Conservation (phyloP, 148 eudicot species). For the Dysphania ambrosioides region DNA sequence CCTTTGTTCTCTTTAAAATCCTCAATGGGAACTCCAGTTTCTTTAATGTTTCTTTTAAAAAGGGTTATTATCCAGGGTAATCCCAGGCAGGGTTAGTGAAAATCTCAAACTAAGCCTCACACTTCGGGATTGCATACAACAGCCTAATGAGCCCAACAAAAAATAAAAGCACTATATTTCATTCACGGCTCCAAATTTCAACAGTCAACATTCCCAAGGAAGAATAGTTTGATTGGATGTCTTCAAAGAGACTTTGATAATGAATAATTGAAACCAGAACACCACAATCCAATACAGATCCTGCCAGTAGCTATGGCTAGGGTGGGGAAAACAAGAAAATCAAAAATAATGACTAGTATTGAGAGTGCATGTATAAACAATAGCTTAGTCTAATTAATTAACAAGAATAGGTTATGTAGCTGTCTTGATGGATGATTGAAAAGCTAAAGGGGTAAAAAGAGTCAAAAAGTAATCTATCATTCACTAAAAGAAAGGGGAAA, state of each 20-base stretch:
- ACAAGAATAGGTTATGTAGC: neutral
- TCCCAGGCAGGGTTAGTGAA: neutral
- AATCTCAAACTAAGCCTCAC: too few species aligned
- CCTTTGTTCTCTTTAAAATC: neutral
- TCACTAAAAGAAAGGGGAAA: conserved; percentile 10
- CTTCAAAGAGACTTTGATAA: neutral
- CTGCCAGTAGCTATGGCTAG: neutral
- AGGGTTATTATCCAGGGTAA: neutral
- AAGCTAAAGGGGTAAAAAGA: conserved; percentile 20
- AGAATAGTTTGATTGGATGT: neutral
- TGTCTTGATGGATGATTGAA: conserved; percentile 15
- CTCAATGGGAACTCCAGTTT: neutral
- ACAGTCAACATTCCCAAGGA: neutral
- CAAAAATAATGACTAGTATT: neutral
- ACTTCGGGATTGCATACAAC: too few species aligned
- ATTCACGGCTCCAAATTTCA: neutral
- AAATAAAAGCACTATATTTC: neutral
- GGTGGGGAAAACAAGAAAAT: neutral
- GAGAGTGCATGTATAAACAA: neutral
- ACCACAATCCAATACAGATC: neutral
- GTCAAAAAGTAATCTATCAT: conserved; percentile 29
- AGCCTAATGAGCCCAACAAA: too few species aligned
- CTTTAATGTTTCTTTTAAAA: neutral
- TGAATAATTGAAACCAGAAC: neutral
- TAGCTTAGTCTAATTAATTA: neutral